A percentile compares a stretch with the other conserved stretches of the same genome.
phyloP scores from a whole-genome alignment of 805 yeast species.

The Lipomyces starkeyi region DNA sequence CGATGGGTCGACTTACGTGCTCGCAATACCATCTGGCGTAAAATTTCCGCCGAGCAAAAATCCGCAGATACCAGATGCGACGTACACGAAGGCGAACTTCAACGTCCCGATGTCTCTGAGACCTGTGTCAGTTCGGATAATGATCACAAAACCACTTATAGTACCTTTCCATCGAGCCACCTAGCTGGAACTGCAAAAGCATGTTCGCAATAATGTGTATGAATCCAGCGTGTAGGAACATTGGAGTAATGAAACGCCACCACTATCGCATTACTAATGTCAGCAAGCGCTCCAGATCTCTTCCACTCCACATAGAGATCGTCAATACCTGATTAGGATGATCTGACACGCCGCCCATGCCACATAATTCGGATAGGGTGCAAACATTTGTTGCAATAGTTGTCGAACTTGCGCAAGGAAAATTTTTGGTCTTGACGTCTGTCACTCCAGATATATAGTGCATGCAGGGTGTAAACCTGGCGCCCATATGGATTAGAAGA shows the following conservation, averaged over 20 bases:
- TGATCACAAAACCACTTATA: neutral
- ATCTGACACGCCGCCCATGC: constrained; percentile 55
- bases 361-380: constrained; percentile 62
- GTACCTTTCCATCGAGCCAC: constrained; percentile 59
- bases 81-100: constrained; percentile 60
- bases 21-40: constrained; percentile 66
- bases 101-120: constrained; percentile 55
- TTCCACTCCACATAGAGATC: neutral
- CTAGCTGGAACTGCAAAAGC: constrained; percentile 65
- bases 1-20: constrained; percentile 23
- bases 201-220: constrained; percentile 70
- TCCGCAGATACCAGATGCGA: constrained; percentile 69
- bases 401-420: constrained; percentile 77
- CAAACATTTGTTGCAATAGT: constrained; percentile 61
- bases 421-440: constrained; percentile 52
- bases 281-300: neutral
- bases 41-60: constrained; percentile 72
- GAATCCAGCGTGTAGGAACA: constrained; percentile 76
- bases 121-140: neutral
- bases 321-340: constrained; percentile 58
- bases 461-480: constrained; percentile 76
- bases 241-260: constrained; percentile 73
- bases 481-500: constrained; percentile 67
- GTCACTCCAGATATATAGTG: constrained; percentile 58
- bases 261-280: constrained; percentile 45